Evolutionary conservation across 257 asterid genomes (phyloP), one percentile per base, ranked within the genome.

Genomic region (Sherardia arvensis): DNA sequence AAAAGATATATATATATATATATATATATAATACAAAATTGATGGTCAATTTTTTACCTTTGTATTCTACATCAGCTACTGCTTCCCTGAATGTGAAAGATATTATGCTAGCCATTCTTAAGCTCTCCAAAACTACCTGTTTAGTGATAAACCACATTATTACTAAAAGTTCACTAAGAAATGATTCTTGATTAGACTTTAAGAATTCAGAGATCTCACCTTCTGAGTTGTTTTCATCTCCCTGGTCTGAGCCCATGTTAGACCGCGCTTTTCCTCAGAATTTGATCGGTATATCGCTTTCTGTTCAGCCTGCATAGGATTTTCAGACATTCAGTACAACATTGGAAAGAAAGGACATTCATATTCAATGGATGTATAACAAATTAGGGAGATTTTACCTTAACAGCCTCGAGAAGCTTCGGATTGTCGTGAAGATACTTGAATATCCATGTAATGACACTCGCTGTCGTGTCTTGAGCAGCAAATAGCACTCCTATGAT

Each of bases 51-150:
- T 12, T 18, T 45, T 20, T 69, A 87, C 97, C 97, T 72, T 87
- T 84, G 69, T 85, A 90, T 64, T 82, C 89, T 21, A 90, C 91
- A 76, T 90, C 97, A 34, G 74, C 69, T 64, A 87, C 95, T 0
- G 97, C 95, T 75, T 90, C 97, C 73, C 97, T 85, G 72, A 84
- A 90, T 67, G 92, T 76, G 80, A 84, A 90, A 29, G 97, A 90
- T 65, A 90, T 85, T 62, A 90, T 90, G 83, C 91, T 87, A 12
- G 96, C 77, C 83, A 85, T 71, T 76, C 97, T 83, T 76, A 90
- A 77, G 74, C 85, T 82, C 80, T 90, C 97, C 71, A 74, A 64
- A 34, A 90, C 78, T 54, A 90, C 91, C 97, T 87, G n/a, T n/a
- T n/a, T n/a, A n/a, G n/a, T n/a, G 81, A 58, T 45, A 49, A 9